These are phyloP conservation scores for Apophysomyces ossiformis DNA, from an alignment of 371 early-diverging fungal species.

Conservation along the genomic window DNA sequence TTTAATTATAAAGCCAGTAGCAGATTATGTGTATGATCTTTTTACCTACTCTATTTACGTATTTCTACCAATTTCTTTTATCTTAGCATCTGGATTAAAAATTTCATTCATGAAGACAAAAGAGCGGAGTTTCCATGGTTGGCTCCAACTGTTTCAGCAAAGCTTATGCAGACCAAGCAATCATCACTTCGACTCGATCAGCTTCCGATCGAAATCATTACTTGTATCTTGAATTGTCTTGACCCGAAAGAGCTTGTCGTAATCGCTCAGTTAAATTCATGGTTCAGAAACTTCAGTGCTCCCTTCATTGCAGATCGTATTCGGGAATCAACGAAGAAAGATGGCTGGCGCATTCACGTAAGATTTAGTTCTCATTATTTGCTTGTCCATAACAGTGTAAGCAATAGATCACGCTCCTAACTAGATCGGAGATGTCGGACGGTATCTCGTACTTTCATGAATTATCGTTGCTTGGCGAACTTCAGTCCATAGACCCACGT, in stretches of 20 bases:
- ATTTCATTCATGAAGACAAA: too few species aligned
- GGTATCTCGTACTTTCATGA: background rate
- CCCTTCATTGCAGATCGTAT: constrained; percentile 1
- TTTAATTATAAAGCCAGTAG: too few species aligned
- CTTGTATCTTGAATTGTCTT: background rate
- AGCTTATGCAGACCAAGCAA: background rate
- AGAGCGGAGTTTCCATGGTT: too few species aligned
- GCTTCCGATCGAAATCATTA: constrained; percentile 3
- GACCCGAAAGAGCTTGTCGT: background rate
- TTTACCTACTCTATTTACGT: too few species aligned
- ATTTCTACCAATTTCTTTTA: too few species aligned
- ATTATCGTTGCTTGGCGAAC: background rate
- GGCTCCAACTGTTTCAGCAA: background rate
- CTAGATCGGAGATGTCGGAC: background rate
- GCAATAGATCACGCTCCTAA: background rate
- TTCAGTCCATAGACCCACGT: background rate
- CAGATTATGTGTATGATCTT: too few species aligned
- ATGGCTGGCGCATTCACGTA: constrained; percentile 6
- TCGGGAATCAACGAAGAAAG: background rate
- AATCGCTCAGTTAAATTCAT: background rate
- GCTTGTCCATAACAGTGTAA: background rate
- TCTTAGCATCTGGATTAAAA: too few species aligned
- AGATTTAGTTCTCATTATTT: background rate
- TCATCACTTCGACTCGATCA: background rate
- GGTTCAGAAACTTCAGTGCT: background rate